These are phyloP conservation scores for Blumeriella jaapii DNA, from an alignment of 2,329 filamentous ascomycete genomes.

Conservation along the genomic window DNA sequence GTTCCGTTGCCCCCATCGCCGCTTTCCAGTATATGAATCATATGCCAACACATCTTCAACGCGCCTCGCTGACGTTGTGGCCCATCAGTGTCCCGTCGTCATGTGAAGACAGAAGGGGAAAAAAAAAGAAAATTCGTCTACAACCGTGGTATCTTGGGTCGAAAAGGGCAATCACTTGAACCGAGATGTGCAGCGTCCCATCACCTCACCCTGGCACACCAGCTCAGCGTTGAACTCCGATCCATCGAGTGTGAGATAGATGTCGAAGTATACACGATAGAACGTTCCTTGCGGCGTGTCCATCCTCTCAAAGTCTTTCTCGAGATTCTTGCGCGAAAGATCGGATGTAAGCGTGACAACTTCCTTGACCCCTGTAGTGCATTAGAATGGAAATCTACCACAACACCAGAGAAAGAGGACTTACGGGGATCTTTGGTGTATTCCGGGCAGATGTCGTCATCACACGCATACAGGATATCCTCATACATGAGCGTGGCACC, in stretches of 20 bases:
- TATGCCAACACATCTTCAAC: constrained; percentile 1
- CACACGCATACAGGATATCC: constrained; percentile 93
- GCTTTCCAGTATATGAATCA: neutral
- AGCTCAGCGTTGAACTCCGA: constrained; percentile 97
- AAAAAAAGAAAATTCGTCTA: constrained; percentile 20
- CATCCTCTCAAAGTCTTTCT: constrained; percentile 99
- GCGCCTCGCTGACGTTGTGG: too few relatives aligned
- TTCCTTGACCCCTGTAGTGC: constrained; percentile 79
- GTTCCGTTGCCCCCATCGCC: neutral
- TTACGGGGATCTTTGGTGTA: constrained; percentile 99
- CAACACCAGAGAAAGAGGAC: constrained; percentile 31
- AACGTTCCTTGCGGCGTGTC: constrained; percentile 96
- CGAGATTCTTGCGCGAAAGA: constrained; percentile 92
- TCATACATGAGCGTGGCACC: constrained; percentile 99
- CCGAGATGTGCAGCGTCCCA: constrained; percentile 88
- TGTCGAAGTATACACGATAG: constrained; percentile 71
- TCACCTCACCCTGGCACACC: constrained; percentile 98
- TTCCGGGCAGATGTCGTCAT: constrained; percentile 95
- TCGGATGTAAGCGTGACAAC: constrained; percentile 96
- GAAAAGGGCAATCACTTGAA: constrained; percentile 45
- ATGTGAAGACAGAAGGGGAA: constrained; percentile 12
- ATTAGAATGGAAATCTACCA: constrained; percentile 25
- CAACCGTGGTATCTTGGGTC: constrained; percentile 11
- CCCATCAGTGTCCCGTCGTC: constrained; percentile 4
- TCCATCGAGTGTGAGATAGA: constrained; percentile 88